Conservation (phyloP, 257 asterid genomes). For the Marsdenia floribunda region DNA sequence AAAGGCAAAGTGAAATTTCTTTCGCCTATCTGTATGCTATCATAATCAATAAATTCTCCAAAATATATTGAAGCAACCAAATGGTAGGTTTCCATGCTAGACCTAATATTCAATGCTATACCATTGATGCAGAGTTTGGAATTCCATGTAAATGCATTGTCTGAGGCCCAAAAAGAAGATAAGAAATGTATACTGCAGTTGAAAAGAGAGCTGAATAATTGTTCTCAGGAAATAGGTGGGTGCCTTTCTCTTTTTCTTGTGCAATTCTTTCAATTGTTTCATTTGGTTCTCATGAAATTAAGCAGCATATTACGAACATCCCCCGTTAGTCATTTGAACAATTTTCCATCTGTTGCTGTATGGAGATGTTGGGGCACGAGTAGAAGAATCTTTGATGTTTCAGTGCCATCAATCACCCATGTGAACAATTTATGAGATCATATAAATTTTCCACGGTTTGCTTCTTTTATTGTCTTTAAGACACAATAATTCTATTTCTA, state of each 20-base stretch:
- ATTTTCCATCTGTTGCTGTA: background rate
- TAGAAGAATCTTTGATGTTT: background rate
- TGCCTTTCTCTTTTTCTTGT: conserved; percentile 12
- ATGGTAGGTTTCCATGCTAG: background rate
- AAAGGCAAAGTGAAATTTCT: background rate
- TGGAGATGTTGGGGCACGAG: background rate
- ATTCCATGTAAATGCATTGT: conserved; percentile 54
- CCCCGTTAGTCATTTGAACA: background rate
- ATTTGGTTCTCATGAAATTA: background rate
- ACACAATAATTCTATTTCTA: background rate
- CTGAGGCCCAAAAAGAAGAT: conserved; percentile 62
- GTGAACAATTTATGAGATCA: background rate
- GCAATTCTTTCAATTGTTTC: background rate
- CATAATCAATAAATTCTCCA: background rate
- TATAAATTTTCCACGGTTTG: background rate
- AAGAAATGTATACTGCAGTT: conserved; percentile 60
- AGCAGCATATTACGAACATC: background rate
- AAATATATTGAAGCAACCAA: background rate
- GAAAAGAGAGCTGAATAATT: conserved; percentile 77
- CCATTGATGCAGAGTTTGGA: conserved; percentile 62
- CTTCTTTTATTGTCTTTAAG: background rate
- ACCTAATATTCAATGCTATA: conserved; percentile 1
- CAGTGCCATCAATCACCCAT: background rate
- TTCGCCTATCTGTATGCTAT: background rate
- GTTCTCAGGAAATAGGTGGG: conserved; percentile 83